A percentile compares a stretch with the other conserved stretches of the same genome.
Evolutionary conservation across 148 eudicot genomes (phyloP).

Genomic region (Beta vulgaris): DNA sequence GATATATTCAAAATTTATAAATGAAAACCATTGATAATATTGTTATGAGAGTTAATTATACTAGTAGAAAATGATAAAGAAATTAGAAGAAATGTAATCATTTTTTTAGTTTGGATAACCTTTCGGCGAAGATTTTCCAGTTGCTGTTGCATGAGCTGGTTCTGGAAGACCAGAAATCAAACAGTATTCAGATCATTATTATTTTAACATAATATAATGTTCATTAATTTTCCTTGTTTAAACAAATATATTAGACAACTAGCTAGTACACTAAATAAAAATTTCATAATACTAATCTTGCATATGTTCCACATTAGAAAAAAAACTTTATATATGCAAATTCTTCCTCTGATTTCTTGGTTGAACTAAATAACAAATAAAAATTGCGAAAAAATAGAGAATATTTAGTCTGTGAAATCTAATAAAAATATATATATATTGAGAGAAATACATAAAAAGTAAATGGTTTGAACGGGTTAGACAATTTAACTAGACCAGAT

Average conservation of each 20-base stretch:
- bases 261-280: background rate
- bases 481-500: no score
- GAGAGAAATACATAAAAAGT: no score
- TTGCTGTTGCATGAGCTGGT: constrained; percentile 46
- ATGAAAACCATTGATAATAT: background rate
- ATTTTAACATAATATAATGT: background rate
- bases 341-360: no score
- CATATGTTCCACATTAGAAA: background rate
- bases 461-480: no score
- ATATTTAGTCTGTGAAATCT: no score
- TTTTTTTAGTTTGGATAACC: constrained; percentile 24
- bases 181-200: constrained; percentile 2
- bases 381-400: no score
- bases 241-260: background rate
- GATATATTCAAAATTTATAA: background rate
- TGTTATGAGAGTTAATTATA: background rate
- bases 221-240: background rate
- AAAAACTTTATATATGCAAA: background rate
- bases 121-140: constrained; percentile 45
- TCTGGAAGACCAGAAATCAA: constrained; percentile 29
- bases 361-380: no score
- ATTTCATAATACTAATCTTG: background rate
- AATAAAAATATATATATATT: no score
- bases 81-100: background rate
- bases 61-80: background rate